Conservation (phyloP, 2,329 filamentous ascomycete genomes). For the Leptodontidium sp. region DNA sequence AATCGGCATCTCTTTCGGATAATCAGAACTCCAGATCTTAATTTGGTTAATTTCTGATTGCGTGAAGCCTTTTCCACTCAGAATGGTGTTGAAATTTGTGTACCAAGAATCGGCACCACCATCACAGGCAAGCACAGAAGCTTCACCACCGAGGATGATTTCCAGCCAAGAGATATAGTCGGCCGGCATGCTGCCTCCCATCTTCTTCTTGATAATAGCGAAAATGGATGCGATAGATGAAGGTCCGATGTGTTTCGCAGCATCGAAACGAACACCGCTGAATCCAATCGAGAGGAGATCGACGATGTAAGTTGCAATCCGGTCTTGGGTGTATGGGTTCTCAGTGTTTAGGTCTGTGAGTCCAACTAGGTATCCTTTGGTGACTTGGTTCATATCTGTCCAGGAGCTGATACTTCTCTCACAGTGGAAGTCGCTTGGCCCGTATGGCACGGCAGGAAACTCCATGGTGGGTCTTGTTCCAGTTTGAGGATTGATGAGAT, state of each 20-base stretch:
- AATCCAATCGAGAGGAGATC: conserved; percentile 46
- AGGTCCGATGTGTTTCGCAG: conserved; percentile 46
- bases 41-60: conserved; percentile 42
- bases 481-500: conserved; percentile 42
- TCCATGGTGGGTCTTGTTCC: conserved; percentile 43
- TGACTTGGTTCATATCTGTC: conserved; percentile 44
- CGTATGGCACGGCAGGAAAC: conserved; percentile 45
- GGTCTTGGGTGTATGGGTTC: conserved; percentile 45
- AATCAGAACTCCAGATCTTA: conserved; percentile 46
- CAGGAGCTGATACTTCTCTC: conserved; percentile 42
- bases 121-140: conserved; percentile 40
- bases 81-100: conserved; percentile 43
- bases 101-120: conserved; percentile 43
- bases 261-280: conserved; percentile 44
- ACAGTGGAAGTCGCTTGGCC: conserved; percentile 47
- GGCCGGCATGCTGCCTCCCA: conserved; percentile 42
- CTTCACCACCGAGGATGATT: conserved; percentile 44
- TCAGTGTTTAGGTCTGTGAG: conserved; percentile 45
- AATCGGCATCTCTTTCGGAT: conserved; percentile 40
- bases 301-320: conserved; percentile 44
- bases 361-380: conserved; percentile 43
- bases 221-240: conserved; percentile 42
- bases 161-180: conserved; percentile 46
- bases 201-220: conserved; percentile 40
- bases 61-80: conserved; percentile 38